These are phyloP conservation scores for Fusarium temperatum DNA, from an alignment of 2,329 filamentous ascomycete species.

Conservation along the genomic window DNA sequence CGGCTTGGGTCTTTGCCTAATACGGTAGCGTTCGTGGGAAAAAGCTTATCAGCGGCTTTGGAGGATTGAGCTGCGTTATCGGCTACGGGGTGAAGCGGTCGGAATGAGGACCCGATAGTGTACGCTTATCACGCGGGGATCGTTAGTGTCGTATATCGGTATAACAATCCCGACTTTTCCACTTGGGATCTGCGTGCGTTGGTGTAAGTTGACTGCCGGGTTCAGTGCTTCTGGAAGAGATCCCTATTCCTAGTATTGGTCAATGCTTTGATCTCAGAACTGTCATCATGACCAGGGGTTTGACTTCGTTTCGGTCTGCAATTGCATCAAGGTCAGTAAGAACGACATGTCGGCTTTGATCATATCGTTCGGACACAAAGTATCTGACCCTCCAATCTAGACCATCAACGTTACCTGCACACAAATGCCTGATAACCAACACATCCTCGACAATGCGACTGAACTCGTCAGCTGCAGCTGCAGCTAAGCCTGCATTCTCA, in stretches of 20 bases:
- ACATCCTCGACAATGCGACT: not conserved
- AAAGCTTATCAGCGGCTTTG: slow-evolving; percentile 25
- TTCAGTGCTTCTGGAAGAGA: not conserved
- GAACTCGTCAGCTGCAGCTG: slow-evolving; percentile 22
- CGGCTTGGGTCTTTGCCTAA: slow-evolving; percentile 11
- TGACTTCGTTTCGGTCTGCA: not conserved
- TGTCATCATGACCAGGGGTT: not conserved
- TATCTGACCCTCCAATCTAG: not conserved
- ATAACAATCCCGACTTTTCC: slow-evolving; percentile 12
- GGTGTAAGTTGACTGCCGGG: not conserved
- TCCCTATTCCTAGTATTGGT: not conserved
- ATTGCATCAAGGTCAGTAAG: not conserved
- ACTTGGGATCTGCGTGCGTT: not conserved
- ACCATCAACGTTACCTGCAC: not conserved
- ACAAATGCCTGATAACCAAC: not conserved
- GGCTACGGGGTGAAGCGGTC: not conserved
- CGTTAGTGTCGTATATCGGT: slow-evolving; percentile 1
- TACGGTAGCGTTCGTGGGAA: slow-evolving; percentile 1
- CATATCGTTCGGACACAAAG: not conserved
- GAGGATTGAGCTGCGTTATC: slow-evolving; percentile 15
- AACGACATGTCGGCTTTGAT: not conserved
- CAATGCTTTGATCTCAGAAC: not conserved
- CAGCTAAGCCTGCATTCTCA: slow-evolving; percentile 32
- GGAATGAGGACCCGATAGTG: not conserved
- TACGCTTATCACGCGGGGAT: not conserved